Percentiles rank a stretch among this genome's conserved stretches.
Conservation (phyloP, 345 rosid species). For the Atalantia buxifolia region DNA sequence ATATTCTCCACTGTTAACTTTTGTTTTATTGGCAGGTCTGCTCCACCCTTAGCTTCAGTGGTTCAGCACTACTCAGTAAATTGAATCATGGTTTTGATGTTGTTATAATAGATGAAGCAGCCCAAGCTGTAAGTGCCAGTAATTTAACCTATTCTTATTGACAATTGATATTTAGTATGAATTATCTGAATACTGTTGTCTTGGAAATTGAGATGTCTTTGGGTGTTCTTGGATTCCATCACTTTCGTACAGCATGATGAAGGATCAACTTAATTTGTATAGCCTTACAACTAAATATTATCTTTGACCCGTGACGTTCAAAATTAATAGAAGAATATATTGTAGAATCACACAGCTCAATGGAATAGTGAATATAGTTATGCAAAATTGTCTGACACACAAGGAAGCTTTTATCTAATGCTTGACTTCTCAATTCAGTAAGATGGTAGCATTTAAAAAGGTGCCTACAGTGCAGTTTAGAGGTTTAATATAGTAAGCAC, state of each 20-base stretch:
- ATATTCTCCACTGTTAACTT: conserved; percentile 14
- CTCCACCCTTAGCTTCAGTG: conserved; percentile 95
- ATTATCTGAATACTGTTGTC: not conserved
- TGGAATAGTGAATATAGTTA: not conserved
- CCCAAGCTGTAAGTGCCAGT: conserved; percentile 81
- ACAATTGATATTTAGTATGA: not conserved
- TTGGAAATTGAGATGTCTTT: not conserved
- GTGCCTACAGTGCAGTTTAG: not conserved
- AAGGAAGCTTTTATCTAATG: too few relatives aligned
- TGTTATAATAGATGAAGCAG: conserved; percentile 97
- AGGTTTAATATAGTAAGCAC: not conserved
- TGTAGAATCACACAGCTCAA: not conserved
- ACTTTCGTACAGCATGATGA: too few relatives aligned
- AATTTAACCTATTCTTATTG: conserved; percentile 1
- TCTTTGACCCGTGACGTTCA: not conserved
- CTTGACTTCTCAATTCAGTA: not conserved
- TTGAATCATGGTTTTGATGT: conserved; percentile 78
- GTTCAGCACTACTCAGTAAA: conserved; percentile 69
- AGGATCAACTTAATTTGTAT: not conserved
- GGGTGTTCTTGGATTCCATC: not conserved
- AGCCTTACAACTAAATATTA: not conserved
- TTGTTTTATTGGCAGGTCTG: conserved; percentile 57
- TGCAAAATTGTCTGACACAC: not conserved
- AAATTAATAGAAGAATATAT: not conserved
- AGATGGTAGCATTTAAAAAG: not conserved